Conservation (phyloP, 371 early-diverging fungal genomes). For the Mortierella sp. region DNA sequence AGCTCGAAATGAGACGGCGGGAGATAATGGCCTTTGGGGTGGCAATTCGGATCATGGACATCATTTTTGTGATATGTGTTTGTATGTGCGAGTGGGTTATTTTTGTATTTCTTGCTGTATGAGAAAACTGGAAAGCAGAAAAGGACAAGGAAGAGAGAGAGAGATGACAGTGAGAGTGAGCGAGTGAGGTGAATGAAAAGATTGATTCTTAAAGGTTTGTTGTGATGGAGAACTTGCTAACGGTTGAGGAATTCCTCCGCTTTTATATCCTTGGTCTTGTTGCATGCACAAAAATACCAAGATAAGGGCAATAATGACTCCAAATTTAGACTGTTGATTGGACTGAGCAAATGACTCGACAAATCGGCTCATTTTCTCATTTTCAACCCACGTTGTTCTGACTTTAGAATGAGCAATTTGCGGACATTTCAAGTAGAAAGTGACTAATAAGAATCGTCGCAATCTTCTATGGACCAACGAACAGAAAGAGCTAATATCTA, state of each 20-base stretch:
- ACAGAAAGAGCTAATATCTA: too few species aligned
- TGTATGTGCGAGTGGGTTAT: background rate
- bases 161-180: background rate
- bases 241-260: background rate
- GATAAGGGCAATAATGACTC: background rate
- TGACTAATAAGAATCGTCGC: constrained; percentile 3
- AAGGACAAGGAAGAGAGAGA: background rate
- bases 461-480: too few species aligned
- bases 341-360: background rate
- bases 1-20: constrained; percentile 37
- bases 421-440: constrained; percentile 1
- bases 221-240: background rate
- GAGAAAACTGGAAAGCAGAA: background rate
- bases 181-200: too few species aligned
- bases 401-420: constrained; percentile 1
- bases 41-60: constrained; percentile 38
- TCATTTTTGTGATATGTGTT: constrained; percentile 21
- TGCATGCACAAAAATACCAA: background rate
- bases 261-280: background rate
- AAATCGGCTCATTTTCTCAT: background rate
- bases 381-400: background rate
- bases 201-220: background rate
- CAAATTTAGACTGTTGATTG: background rate
- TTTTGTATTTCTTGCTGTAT: background rate
- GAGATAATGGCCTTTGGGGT: constrained; percentile 25